A percentile compares a stretch with the other conserved stretches of the same genome.
phyloP scores from a whole-genome alignment of 345 rosid genomes.

The Salix caprea region DNA sequence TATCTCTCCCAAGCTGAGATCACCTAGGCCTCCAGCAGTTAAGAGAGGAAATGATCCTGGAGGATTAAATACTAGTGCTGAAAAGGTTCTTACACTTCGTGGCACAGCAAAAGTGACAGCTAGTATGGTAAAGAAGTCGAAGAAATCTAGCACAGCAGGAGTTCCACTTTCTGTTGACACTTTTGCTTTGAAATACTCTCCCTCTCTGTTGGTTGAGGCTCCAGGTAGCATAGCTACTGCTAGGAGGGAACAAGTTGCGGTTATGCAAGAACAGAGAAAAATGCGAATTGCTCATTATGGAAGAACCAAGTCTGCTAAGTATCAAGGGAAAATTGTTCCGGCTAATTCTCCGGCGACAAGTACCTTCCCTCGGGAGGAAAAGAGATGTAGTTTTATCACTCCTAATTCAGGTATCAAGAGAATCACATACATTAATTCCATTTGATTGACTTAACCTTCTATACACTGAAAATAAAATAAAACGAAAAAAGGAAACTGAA shows the following conservation, averaged over 20 bases:
- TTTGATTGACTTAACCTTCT: not conserved
- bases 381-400: constrained; percentile 66
- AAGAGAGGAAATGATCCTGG: constrained; percentile 28
- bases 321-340: constrained; percentile 18
- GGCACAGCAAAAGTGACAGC: constrained; percentile 14
- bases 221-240: constrained; percentile 77
- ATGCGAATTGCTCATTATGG: constrained; percentile 64
- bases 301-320: constrained; percentile 43
- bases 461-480: not conserved
- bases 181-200: constrained; percentile 8
- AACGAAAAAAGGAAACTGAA: not conserved
- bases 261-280: constrained; percentile 58
- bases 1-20: constrained; percentile 46
- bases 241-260: constrained; percentile 58
- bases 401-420: constrained; percentile 47
- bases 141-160: not conserved
- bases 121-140: constrained; percentile 19
- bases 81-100: constrained; percentile 21
- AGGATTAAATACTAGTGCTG: constrained; percentile 26
- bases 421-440: not conserved
- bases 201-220: constrained; percentile 28
- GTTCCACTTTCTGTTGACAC: not conserved
- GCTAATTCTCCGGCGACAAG: constrained; percentile 17
- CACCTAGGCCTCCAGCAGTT: constrained; percentile 27
- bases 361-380: constrained; percentile 27